Conservation (phyloP, 208 protist genomes). For the Acanthamoeba royreba region DNA sequence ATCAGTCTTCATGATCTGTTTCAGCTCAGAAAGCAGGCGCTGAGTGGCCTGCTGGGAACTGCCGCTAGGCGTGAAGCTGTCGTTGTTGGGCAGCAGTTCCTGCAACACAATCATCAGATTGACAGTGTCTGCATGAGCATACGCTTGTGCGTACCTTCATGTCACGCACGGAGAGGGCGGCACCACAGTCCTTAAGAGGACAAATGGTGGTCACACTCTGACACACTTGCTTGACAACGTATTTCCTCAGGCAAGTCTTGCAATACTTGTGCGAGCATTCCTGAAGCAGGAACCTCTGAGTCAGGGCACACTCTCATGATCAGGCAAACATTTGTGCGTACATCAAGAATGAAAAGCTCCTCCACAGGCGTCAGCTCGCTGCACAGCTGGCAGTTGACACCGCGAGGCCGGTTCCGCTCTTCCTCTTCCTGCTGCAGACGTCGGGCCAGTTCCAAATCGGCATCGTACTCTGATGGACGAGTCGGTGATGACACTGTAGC, state of each 20-base stretch:
- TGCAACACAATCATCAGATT: not conserved
- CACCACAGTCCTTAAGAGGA: constrained; percentile 20
- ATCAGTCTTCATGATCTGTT: constrained; percentile 85
- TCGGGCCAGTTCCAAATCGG: constrained; percentile 8
- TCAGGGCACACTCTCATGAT: not conserved
- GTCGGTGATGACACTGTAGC: not conserved
- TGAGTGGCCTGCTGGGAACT: constrained; percentile 89
- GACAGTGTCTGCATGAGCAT: not conserved
- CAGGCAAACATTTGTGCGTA: not conserved
- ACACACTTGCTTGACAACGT: not conserved
- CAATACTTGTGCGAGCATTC: constrained; percentile 55
- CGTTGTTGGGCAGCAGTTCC: constrained; percentile 78
- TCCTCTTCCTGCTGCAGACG: constrained; percentile 30
- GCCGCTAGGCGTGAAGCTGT: constrained; percentile 85
- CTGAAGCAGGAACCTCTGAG: not conserved
- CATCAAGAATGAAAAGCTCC: constrained; percentile 1
- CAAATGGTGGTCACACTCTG: constrained; percentile 1
- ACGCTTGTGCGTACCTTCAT: not conserved
- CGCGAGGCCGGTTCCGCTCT: not conserved
- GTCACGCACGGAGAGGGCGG: constrained; percentile 35
- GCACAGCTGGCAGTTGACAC: not conserved
- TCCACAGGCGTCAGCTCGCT: not conserved
- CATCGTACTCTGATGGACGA: not conserved
- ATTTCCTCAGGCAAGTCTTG: constrained; percentile 30
- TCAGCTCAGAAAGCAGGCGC: constrained; percentile 74